phyloP scores from a whole-genome alignment of 495 filamentous ascomycete species.

The Penicillium pancosmium region DNA sequence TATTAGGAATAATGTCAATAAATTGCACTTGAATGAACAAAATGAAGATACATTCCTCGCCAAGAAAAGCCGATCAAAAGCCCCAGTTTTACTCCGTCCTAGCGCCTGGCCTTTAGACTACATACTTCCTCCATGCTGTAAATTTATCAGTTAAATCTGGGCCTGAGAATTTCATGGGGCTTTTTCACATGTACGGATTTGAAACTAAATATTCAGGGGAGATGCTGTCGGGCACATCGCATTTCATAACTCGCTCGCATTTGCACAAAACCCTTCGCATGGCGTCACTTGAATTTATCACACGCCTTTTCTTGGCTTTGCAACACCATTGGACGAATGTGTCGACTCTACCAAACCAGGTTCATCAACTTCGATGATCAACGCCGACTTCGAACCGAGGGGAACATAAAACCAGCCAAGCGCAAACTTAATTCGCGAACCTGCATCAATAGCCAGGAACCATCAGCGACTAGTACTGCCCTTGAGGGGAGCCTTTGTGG shows the following conservation, averaged over 20 bases:
- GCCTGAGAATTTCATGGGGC: too few relatives aligned
- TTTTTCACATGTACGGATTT: too few relatives aligned
- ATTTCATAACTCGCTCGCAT: not conserved
- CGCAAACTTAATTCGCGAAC: not conserved
- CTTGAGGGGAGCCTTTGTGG: not conserved
- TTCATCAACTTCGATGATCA: not conserved
- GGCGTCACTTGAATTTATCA: not conserved
- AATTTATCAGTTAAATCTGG: too few relatives aligned
- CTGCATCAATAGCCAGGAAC: not conserved
- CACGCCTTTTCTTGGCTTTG: not conserved
- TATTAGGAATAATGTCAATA: too few relatives aligned
- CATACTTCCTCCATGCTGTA: too few relatives aligned
- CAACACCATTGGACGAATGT: not conserved
- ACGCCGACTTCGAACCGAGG: not conserved
- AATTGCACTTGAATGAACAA: too few relatives aligned
- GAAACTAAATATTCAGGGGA: too few relatives aligned
- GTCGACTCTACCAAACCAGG: not conserved
- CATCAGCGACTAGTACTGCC: not conserved
- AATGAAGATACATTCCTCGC: too few relatives aligned
- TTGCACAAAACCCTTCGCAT: not conserved
- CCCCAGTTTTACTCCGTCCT: too few relatives aligned
- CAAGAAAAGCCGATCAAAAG: too few relatives aligned
- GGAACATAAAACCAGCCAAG: not conserved
- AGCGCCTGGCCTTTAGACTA: too few relatives aligned
- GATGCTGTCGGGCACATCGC: too few relatives aligned